Percentiles rank a stretch among this genome's conserved stretches.
These are phyloP conservation scores for Acephala macrosclerotiorum DNA, from an alignment of 2,329 filamentous ascomycete genomes.

Conservation along the genomic window DNA sequence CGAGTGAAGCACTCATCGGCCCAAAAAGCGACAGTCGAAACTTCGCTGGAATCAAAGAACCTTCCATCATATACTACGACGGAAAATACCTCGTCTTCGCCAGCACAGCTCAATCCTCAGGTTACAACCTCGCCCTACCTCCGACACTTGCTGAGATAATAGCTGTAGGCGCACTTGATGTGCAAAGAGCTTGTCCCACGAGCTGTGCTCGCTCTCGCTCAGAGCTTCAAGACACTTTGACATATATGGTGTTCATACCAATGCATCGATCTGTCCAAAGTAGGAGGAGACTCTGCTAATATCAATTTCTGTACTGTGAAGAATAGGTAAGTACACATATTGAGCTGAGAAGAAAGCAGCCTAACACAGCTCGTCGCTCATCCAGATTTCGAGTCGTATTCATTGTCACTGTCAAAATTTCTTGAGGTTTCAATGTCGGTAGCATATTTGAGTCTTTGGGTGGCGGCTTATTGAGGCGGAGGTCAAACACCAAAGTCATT, in stretches of 20 bases:
- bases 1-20: too few species aligned
- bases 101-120: too few species aligned
- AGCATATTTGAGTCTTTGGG: neutral
- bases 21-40: too few species aligned
- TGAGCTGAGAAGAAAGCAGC: conserved; percentile 7
- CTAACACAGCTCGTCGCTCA: conserved; percentile 5
- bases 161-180: conserved; percentile 7
- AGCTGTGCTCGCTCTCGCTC: neutral
- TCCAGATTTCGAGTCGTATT: neutral
- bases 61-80: too few species aligned
- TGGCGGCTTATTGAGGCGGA: conserved; percentile 11
- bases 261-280: conserved; percentile 2
- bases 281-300: conserved; percentile 8
- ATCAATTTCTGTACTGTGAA: neutral
- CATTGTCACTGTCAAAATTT: neutral
- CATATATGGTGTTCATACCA: conserved; percentile 10
- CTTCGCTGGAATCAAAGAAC: too few species aligned
- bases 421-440: neutral
- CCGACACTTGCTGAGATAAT: neutral
- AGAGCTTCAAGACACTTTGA: conserved; percentile 4
- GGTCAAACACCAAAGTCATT: conserved; percentile 9
- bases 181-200: neutral
- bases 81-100: too few species aligned
- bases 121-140: too few species aligned
- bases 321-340: neutral